phyloP scores from a whole-genome alignment of 306 rosid species.

The Vigna mungo region DNA sequence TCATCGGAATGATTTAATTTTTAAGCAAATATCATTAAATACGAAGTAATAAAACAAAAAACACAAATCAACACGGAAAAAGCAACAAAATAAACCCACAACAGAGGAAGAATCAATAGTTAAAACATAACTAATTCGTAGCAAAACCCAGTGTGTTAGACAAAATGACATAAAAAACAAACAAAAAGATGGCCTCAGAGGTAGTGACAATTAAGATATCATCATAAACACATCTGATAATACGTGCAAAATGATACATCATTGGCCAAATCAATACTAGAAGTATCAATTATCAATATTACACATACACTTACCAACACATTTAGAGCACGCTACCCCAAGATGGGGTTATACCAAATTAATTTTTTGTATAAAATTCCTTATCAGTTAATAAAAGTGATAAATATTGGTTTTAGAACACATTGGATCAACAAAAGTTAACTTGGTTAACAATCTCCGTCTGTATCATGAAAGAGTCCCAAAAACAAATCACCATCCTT shows the following conservation, averaged over 20 bases:
- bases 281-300: too few relatives aligned
- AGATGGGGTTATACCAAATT: too few relatives aligned
- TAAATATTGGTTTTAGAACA: neutral
- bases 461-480: constrained; percentile 50
- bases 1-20: too few relatives aligned
- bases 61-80: too few relatives aligned
- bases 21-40: too few relatives aligned
- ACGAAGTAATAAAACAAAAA: too few relatives aligned
- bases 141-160: too few relatives aligned
- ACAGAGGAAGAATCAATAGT: too few relatives aligned
- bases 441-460: neutral
- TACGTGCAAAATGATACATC: constrained; percentile 61
- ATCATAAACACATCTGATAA: constrained; percentile 66
- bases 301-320: neutral
- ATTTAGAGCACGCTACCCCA: neutral
- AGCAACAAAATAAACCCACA: too few relatives aligned
- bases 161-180: neutral
- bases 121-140: neutral
- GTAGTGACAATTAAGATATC: constrained; percentile 82
- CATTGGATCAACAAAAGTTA: neutral
- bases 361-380: too few relatives aligned
- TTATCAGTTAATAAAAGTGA: too few relatives aligned
- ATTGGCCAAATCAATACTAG: constrained; percentile 55
- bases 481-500: constrained; percentile 63
- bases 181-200: constrained; percentile 52